Evolutionary conservation across 1,284 basidiomycete species (phyloP).

Genomic region (Ceratobasidium sp.): DNA sequence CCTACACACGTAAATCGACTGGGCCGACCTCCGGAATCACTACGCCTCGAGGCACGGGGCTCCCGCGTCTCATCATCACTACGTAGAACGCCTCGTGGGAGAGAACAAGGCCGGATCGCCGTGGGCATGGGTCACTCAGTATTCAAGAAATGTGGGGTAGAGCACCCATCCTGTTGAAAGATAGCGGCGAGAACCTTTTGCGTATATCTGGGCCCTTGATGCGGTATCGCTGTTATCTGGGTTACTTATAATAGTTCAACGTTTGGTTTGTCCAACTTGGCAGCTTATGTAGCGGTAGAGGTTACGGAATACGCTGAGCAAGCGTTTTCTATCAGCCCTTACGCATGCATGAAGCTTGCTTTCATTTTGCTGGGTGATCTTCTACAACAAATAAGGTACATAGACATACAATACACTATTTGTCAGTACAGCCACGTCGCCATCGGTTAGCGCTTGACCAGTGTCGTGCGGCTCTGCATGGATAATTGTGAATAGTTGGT

Average conservation of each 20-base stretch:
- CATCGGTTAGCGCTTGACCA: neutral
- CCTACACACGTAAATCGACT: neutral
- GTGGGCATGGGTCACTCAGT: neutral
- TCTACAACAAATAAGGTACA: neutral
- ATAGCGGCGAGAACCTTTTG: neutral
- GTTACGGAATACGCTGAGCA: no score
- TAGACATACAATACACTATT: neutral
- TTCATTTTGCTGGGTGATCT: no score
- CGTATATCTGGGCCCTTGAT: neutral
- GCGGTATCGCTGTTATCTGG: neutral
- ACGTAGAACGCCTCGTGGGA: neutral
- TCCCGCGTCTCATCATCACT: neutral
- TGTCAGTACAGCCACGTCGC: neutral
- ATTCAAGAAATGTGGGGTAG: neutral
- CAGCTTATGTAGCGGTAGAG: no score
- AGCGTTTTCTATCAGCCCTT: no score
- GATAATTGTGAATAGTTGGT: neutral
- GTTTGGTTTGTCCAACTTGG: neutral
- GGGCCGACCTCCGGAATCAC: neutral
- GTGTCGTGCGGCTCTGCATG: neutral
- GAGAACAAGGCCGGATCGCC: neutral
- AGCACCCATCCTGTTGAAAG: neutral
- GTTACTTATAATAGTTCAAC: neutral
- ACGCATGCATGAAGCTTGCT: no score
- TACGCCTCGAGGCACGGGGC: neutral